Percentiles rank a stretch among this genome's conserved stretches.
Evolutionary conservation across 345 rosid species (phyloP).

Genomic region (Aegle marmelos): DNA sequence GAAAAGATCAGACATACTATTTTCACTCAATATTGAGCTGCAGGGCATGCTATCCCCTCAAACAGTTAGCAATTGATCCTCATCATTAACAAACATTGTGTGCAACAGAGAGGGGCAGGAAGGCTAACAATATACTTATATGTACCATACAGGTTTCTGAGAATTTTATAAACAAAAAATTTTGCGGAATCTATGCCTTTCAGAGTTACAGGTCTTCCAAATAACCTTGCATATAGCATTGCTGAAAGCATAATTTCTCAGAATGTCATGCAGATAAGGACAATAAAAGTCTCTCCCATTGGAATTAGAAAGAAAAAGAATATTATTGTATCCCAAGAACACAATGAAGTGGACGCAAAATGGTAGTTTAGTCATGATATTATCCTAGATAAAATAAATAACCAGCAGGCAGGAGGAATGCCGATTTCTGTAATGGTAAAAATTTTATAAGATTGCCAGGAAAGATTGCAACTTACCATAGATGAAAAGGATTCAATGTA

Average conservation of each 20-base stretch:
- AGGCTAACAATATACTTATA: not conserved
- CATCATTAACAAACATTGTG: no score
- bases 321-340: not conserved
- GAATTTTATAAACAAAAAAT: no score
- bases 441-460: not conserved
- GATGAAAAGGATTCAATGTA: slow-evolving; percentile 69
- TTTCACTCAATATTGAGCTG: not conserved
- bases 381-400: not conserved
- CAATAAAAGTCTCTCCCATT: not conserved
- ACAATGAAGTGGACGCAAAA: not conserved
- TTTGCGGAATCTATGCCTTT: no score
- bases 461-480: slow-evolving; percentile 46
- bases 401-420: not conserved
- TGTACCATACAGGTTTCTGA: no score
- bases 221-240: not conserved
- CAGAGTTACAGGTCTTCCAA: not conserved
- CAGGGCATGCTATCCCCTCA: no score
- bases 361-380: not conserved
- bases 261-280: not conserved
- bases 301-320: not conserved
- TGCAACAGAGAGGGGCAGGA: not conserved
- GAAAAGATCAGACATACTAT: not conserved
- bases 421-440: not conserved
- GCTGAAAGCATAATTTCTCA: not conserved
- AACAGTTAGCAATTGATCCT: no score